A percentile compares a stretch with the other conserved stretches of the same genome.
Evolutionary conservation across 805 yeast species (phyloP).

Genomic region (Citeromyces matritensis): DNA sequence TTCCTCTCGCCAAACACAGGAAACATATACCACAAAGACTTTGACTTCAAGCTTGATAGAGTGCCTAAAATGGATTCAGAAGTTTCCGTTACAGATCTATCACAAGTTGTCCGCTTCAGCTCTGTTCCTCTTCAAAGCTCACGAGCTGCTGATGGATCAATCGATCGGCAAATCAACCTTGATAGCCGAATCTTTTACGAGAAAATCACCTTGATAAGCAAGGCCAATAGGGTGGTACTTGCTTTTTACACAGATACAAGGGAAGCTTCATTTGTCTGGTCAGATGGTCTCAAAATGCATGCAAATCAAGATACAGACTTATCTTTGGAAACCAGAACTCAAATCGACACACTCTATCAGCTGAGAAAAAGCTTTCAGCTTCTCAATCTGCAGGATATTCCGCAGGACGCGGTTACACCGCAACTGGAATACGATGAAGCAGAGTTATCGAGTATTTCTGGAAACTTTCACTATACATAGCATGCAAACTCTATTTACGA

Average conservation of each 20-base stretch:
- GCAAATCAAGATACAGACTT: slow-evolving; percentile 19
- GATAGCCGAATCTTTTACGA: slow-evolving; percentile 43
- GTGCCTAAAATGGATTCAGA: slow-evolving; percentile 49
- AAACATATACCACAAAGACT: slow-evolving; percentile 46
- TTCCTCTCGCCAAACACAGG: slow-evolving; percentile 55
- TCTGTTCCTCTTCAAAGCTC: slow-evolving; percentile 25
- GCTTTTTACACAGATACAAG: slow-evolving; percentile 58
- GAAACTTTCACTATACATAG: too few relatives aligned
- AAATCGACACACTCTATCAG: slow-evolving; percentile 25
- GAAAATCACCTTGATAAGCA: slow-evolving; percentile 33
- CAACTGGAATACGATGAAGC: too few relatives aligned
- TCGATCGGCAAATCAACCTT: slow-evolving; percentile 32
- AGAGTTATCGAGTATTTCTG: too few relatives aligned
- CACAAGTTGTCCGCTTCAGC: slow-evolving; percentile 33
- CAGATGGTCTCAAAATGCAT: slow-evolving; percentile 56
- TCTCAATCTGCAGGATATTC: slow-evolving; percentile 13
- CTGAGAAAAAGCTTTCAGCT: slow-evolving; percentile 34
- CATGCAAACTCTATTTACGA: too few relatives aligned
- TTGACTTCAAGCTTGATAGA: slow-evolving; percentile 23
- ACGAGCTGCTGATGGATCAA: slow-evolving; percentile 19
- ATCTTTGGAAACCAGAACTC: slow-evolving; percentile 26
- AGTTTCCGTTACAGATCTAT: slow-evolving; percentile 32
- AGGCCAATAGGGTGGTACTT: slow-evolving; percentile 25
- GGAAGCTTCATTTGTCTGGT: slow-evolving; percentile 58
- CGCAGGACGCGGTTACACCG: too few relatives aligned